Evolutionary conservation across 2,329 filamentous ascomycete genomes (phyloP).

Genomic region (Exophiala aquamarina): DNA sequence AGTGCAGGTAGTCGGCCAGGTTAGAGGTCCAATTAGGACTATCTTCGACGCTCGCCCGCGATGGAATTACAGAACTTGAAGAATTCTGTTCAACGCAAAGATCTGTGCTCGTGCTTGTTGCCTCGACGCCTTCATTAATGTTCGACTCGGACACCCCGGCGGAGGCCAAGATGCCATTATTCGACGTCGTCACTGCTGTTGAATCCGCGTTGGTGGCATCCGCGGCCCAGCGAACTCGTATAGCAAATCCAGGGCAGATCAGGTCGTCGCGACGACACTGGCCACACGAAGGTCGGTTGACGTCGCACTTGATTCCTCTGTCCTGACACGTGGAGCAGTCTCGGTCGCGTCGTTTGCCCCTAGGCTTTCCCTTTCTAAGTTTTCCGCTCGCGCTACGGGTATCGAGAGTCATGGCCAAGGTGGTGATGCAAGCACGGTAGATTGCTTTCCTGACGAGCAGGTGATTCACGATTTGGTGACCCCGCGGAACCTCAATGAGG

Average conservation of each 20-base stretch:
- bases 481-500: not conserved
- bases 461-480: not conserved
- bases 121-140: constrained; percentile 24
- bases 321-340: constrained; percentile 31
- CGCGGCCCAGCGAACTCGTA: constrained; percentile 31
- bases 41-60: not conserved
- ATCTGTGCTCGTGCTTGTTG: constrained; percentile 26
- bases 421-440: not conserved
- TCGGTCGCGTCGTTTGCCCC: constrained; percentile 33
- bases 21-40: not conserved
- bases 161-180: constrained; percentile 7
- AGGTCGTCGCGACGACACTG: constrained; percentile 26
- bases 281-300: constrained; percentile 32
- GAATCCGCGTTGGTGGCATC: constrained; percentile 11
- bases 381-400: not conserved
- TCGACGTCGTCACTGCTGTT: not conserved
- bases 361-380: constrained; percentile 22
- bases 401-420: constrained; percentile 1
- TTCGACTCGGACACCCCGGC: not conserved
- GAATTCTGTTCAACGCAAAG: not conserved
- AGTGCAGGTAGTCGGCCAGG: constrained; percentile 3
- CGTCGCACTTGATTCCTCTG: constrained; percentile 32
- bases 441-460: not conserved
- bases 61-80: not conserved
- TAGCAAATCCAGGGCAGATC: constrained; percentile 30